A percentile compares a stretch with the other conserved stretches of the same genome.
Conservation (phyloP, 192 early-diverging fungal species). For the Phlyctochytrium arcticum region DNA sequence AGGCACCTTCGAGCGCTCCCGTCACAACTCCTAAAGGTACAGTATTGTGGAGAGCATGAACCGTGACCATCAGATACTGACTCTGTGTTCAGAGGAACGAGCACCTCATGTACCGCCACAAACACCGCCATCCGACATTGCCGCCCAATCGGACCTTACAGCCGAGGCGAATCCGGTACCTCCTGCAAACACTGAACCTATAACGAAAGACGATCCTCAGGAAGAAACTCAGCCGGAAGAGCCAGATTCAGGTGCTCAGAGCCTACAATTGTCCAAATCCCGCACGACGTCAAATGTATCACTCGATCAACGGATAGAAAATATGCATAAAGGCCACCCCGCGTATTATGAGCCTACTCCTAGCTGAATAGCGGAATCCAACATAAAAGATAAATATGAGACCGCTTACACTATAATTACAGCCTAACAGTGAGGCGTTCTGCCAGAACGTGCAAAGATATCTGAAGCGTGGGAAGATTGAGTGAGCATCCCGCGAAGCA, state of each 20-base stretch:
- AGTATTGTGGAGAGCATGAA: background rate
- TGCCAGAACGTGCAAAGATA: no score
- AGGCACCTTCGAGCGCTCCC: background rate
- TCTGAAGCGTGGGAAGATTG: no score
- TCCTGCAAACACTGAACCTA: background rate
- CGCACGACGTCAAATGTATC: slow-evolving; percentile 32
- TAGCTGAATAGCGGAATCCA: no score
- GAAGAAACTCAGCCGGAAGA: background rate
- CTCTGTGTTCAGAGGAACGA: background rate
- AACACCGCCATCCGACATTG: background rate
- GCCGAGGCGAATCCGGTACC: slow-evolving; percentile 14
- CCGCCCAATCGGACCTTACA: slow-evolving; percentile 6
- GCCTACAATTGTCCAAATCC: slow-evolving; percentile 15
- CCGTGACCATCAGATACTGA: background rate
- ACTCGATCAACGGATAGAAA: slow-evolving; percentile 39
- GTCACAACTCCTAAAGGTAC: background rate
- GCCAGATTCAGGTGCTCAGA: background rate
- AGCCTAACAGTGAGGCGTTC: no score
- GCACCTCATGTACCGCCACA: slow-evolving; percentile 3
- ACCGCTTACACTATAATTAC: no score
- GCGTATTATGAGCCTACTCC: slow-evolving; percentile 44
- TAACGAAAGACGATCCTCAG: background rate
- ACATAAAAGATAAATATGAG: no score
- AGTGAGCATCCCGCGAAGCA: no score
- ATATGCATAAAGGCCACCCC: slow-evolving; percentile 54